Evolutionary conservation across 257 asterid genomes (phyloP).

Genomic region (Nicotiana noctiflora): DNA sequence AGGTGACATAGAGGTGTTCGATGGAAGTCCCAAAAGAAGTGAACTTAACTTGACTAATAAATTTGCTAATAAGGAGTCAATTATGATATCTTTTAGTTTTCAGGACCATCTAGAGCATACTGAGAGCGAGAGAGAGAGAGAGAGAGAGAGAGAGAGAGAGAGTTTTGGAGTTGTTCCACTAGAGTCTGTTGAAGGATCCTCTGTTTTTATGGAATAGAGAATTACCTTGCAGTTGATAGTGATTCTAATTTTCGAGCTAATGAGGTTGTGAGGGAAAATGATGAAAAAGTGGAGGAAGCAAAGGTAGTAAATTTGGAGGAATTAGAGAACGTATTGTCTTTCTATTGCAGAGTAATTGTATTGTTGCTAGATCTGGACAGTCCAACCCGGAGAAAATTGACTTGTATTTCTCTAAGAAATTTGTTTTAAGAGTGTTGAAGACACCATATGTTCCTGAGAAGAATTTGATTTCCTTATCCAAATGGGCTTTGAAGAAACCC

Average conservation of each 20-base stretch:
- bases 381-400: conserved; percentile 34
- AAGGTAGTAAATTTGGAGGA: conserved; percentile 30
- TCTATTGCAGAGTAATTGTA: conserved; percentile 60
- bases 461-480: conserved; percentile 56
- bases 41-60: no score
- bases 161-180: not conserved
- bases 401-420: conserved; percentile 48
- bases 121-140: no score
- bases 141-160: no score
- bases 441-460: conserved; percentile 46
- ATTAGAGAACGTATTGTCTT: conserved; percentile 51
- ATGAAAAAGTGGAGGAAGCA: no score
- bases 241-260: not conserved
- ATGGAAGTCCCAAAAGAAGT: no score
- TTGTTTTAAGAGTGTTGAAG: conserved; percentile 50
- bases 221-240: not conserved
- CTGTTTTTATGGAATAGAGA: not conserved
- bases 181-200: conserved; percentile 8
- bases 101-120: no score
- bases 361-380: conserved; percentile 34
- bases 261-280: not conserved
- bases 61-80: no score
- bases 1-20: no score
- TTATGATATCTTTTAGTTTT: no score
- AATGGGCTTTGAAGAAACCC: conserved; percentile 45